Conservation (phyloP, 2,329 filamentous ascomycete genomes). For the Penicillium oxalicum region DNA sequence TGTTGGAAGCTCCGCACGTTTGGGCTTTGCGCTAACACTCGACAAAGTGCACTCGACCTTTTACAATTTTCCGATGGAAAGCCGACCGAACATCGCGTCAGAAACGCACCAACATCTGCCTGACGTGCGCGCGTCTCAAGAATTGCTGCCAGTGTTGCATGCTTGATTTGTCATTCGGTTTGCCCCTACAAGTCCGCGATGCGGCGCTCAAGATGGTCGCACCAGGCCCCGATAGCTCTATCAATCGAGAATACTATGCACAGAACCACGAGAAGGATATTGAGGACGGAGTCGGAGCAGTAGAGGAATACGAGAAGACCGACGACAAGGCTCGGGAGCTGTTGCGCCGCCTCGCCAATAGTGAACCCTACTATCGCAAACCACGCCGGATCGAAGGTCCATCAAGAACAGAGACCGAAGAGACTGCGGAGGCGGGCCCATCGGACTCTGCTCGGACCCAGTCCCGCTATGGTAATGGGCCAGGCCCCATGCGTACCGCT, state of each 20-base stretch:
- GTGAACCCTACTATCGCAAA: constrained; percentile 92
- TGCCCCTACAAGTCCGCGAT: constrained; percentile 91
- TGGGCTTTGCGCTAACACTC: constrained; percentile 3
- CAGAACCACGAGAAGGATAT: constrained; percentile 96
- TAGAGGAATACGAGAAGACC: constrained; percentile 92
- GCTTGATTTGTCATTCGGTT: constrained; percentile 91
- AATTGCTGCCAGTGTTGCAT: constrained; percentile 99
- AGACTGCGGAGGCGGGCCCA: constrained; percentile 33
- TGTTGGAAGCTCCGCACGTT: background rate
- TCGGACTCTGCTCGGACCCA: constrained; percentile 38
- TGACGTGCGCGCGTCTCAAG: constrained; percentile 93
- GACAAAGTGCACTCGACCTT: constrained; percentile 73
- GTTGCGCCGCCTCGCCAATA: constrained; percentile 74
- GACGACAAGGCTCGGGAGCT: constrained; percentile 94
- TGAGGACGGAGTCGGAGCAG: constrained; percentile 76
- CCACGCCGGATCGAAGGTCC: constrained; percentile 65
- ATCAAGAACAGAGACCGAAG: constrained; percentile 34
- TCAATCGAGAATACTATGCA: constrained; percentile 96
- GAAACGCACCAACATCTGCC: constrained; percentile 89
- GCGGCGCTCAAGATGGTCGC: constrained; percentile 97
- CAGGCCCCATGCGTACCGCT: constrained; percentile 69
- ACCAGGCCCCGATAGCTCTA: constrained; percentile 81
- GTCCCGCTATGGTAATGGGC: constrained; percentile 41
- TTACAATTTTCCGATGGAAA: constrained; percentile 94
- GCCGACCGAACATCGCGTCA: constrained; percentile 84